Base-by-base conservation (phyloP, 2,329 filamentous ascomycete genomes). In the Myotisia sp. region DNA sequence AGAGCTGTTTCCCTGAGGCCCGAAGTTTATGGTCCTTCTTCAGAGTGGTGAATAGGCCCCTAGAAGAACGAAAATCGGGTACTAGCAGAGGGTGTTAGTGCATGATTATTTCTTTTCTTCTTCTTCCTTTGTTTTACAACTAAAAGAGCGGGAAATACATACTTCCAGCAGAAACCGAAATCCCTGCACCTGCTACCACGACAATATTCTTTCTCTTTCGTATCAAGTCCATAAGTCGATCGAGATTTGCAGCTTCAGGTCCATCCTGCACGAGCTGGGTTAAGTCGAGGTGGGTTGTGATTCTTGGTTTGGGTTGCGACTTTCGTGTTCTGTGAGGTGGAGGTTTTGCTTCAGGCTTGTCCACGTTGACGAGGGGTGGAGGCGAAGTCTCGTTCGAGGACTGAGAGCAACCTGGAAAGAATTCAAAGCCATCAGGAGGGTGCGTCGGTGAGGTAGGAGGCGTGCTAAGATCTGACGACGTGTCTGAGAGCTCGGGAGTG, bases 131-230 rank as follows among this genome's bases (percentile, higher is more conserved):
- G n/a, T n/a, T n/a, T 42, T 34, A 45, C 34, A 31, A 38, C 37
- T n/a, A n/a, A n/a, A n/a, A n/a, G 33, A 30, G 32, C n/a, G 24
- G 30, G 20, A 36, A 40, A 46, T 50, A 73, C 78, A 52, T 68
- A 81, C 76, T 92, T 42, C 90, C 90, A 46, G 90, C 87, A 35
- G 87, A 87, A 33, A 94, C 90, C 24, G 90, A 95, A 49, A 98
- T 98, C 42, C 90, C 90, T 43, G 90, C 90, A 38, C 90, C 90
- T 29, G 87, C 90, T 54, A 98, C 81, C 33, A 95, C 83, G 21
- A 98, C 84, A 53, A 98, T 92, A 64, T 93, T 94, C 62, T 86
- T 82, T 65, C 90, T 90, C 52, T 81, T 85, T 49, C 79, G 78
- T 37, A 98, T 59, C 16, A 76, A 77, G 27, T 76, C 71, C 28